phyloP scores from a whole-genome alignment of 345 rosid genomes.

The Combretum micranthum region DNA sequence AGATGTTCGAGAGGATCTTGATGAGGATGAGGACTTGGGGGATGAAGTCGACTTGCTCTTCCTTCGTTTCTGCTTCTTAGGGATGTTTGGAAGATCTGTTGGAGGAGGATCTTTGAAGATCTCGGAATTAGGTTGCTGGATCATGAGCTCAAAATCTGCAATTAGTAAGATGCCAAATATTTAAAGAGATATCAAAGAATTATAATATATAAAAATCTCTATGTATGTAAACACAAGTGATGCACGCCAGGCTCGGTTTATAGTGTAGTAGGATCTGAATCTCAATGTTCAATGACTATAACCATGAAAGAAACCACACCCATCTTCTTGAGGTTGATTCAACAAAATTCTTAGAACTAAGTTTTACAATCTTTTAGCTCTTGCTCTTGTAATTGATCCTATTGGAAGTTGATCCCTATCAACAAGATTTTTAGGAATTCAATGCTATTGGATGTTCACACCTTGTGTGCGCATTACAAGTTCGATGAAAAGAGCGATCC shows the following conservation, averaged over 20 bases:
- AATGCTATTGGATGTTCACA: too few relatives aligned
- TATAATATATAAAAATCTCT: neutral
- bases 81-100: slow-evolving; percentile 24
- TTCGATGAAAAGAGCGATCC: neutral
- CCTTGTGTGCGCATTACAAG: too few relatives aligned
- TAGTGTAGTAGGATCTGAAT: too few relatives aligned
- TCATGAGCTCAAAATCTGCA: slow-evolving; percentile 38
- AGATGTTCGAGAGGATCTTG: slow-evolving; percentile 23
- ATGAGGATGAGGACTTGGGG: slow-evolving; percentile 30
- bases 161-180: neutral
- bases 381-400: too few relatives aligned
- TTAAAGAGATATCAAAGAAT: neutral
- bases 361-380: too few relatives aligned
- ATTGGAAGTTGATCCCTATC: too few relatives aligned
- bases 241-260: too few relatives aligned
- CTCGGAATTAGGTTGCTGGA: slow-evolving; percentile 22
- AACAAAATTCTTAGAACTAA: neutral
- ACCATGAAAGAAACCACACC: too few relatives aligned
- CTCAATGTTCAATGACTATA: too few relatives aligned
- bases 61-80: slow-evolving; percentile 47
- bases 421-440: neutral
- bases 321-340: too few relatives aligned
- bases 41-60: slow-evolving; percentile 38
- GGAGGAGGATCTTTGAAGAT: slow-evolving; percentile 22
- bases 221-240: neutral